Evolutionary conservation across 1,284 basidiomycete species (phyloP).

Genomic region (Macrocybe sp.): DNA sequence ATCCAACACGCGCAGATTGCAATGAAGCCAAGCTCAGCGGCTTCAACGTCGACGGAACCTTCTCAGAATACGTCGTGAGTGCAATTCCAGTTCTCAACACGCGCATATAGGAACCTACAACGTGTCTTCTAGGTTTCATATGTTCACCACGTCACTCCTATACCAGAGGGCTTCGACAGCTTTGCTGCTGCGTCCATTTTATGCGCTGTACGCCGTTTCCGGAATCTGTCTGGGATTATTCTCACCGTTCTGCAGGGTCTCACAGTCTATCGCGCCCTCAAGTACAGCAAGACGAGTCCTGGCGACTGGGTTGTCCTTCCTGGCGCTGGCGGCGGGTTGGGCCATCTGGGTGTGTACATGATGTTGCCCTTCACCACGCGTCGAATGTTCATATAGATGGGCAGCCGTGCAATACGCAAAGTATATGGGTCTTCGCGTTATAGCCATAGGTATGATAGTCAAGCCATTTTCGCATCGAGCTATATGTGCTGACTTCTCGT

Average conservation of each 20-base stretch:
- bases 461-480: background rate
- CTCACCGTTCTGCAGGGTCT: constrained; percentile 43
- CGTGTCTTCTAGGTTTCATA: constrained; percentile 44
- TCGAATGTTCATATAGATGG: background rate
- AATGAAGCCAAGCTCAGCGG: constrained; percentile 58
- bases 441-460: constrained; percentile 60
- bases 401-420: constrained; percentile 74
- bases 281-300: constrained; percentile 63
- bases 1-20: constrained; percentile 43
- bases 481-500: background rate
- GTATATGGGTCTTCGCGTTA: constrained; percentile 71
- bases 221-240: background rate
- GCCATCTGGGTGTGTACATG: constrained; percentile 48
- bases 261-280: constrained; percentile 83
- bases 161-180: constrained; percentile 64
- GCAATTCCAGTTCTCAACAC: background rate
- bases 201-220: constrained; percentile 56
- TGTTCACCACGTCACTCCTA: constrained; percentile 69
- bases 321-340: constrained; percentile 74
- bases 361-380: background rate
- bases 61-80: constrained; percentile 73
- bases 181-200: constrained; percentile 77
- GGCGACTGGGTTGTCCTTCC: constrained; percentile 82
- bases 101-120: constrained; percentile 1
- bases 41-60: constrained; percentile 79